Percentiles rank a stretch among this genome's conserved stretches.
phyloP scores from a whole-genome alignment of 495 filamentous ascomycete species.

The Bacidia rubella region DNA sequence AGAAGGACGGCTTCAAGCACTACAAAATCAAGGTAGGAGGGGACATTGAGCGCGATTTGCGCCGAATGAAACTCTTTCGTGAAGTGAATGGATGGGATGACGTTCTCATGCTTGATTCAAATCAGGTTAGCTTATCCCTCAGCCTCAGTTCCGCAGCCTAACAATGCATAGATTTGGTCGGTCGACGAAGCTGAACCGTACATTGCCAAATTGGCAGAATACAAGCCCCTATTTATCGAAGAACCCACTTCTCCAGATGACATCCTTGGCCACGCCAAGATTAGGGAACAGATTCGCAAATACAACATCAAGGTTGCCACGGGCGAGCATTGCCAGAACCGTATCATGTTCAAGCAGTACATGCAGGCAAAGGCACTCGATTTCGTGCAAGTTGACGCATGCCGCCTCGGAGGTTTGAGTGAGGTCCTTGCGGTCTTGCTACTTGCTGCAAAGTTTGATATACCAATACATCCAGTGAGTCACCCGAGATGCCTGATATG shows the following conservation, averaged over 20 bases:
- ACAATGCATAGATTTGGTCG: neutral
- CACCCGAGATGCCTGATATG: neutral
- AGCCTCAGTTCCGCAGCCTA: neutral
- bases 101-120: neutral
- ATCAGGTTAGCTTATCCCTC: neutral
- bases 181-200: neutral
- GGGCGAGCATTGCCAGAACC: neutral
- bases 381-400: constrained; percentile 83
- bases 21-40: neutral
- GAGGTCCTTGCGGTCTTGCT: constrained; percentile 85
- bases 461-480: constrained; percentile 1
- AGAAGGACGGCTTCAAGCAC: neutral
- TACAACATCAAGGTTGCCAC: neutral
- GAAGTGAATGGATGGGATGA: neutral
- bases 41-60: neutral
- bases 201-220: neutral
- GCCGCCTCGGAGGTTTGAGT: constrained; percentile 82
- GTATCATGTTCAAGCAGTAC: neutral
- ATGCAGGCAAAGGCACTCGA: constrained; percentile 37
- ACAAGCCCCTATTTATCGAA: neutral
- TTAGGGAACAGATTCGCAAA: neutral
- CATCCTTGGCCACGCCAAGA: neutral
- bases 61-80: neutral
- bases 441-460: constrained; percentile 62
- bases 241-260: neutral